Evolutionary conservation across 306 rosid species (phyloP), one percentile per base, ranked within the genome.

Genomic region (Pterocarpus santalinus): DNA sequence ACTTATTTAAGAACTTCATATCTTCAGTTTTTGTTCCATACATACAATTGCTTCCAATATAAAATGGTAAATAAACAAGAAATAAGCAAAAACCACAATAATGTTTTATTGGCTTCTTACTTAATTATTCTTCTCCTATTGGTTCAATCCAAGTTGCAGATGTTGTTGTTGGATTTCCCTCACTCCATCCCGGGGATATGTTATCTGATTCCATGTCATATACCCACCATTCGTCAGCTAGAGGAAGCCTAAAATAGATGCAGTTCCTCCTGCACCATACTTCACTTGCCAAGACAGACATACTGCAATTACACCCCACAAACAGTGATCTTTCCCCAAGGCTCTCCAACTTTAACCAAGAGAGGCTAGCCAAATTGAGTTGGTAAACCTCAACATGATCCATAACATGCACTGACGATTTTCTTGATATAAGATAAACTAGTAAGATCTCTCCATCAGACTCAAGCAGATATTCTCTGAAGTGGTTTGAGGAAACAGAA

Each of bases 401-500:
- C 72, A 76, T 77, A 69, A 61, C 9, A 5, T 69, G 61, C 63
- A 82, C 17, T 0, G 78, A 60, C 0, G 81, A 69, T 32, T 69
- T 82, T 53, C 69, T 75, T 9, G 72, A 81, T 17, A 67, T 0
- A 41, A 81, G 81, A 75, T 12, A 69, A 22, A 69, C 80, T 17
- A 82, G 66, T 32, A 76, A 76, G n/a, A 76, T 28, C 46, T 76
- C 81, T 43, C 68, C 81, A 49, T 58, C 72, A 67, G 81, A 75
- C 35, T 74, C 76, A 28, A 81, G 65, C 63, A 81, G 11, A 58
- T 81, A 81, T 16, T 81, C 81, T 68, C 76, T 81, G 36, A 81
- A 74, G 34, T 81, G 80, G 5, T 30, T 43, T 8, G 77, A 75
- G 16, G 81, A 68, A 68, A 75, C 81, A 60, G 72, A 66, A 33